A percentile compares a stretch with the other conserved stretches of the same genome.
These are phyloP conservation scores for Nissolia schottii DNA, from an alignment of 306 rosid species.

Conservation along the genomic window DNA sequence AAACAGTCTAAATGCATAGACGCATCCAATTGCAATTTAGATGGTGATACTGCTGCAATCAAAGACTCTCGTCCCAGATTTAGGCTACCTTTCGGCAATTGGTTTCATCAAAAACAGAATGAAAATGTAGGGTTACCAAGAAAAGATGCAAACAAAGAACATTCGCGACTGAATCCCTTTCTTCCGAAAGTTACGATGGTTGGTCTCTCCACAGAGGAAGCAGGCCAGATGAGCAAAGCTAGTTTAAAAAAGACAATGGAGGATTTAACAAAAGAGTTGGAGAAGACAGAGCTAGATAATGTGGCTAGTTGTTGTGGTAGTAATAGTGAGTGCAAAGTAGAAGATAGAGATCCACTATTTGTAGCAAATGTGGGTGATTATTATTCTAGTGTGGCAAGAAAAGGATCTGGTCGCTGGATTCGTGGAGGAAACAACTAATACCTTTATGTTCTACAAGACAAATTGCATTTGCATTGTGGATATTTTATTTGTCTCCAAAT, in stretches of 20 bases:
- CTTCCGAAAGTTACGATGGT: constrained; percentile 96
- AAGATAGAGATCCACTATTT: constrained; percentile 88
- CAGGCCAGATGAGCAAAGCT: constrained; percentile 69
- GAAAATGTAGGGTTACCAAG: constrained; percentile 30
- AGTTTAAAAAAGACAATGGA: constrained; percentile 84
- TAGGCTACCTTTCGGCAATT: constrained; percentile 51
- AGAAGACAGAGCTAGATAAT: constrained; percentile 60
- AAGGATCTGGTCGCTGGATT: constrained; percentile 61
- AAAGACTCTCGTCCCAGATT: constrained; percentile 28
- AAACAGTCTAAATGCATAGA: constrained; percentile 29
- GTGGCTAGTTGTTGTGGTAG: constrained; percentile 22
- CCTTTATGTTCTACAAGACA: constrained; percentile 10
- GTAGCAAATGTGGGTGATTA: constrained; percentile 95
- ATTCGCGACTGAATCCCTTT: constrained; percentile 41
- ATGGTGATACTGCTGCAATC: constrained; percentile 28
- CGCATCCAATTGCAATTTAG: constrained; percentile 31
- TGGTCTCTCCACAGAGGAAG: constrained; percentile 79
- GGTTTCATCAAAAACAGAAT: constrained; percentile 44
- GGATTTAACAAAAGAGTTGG: constrained; percentile 76
- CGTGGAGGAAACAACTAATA: constrained; percentile 53
- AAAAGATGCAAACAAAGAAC: constrained; percentile 36
- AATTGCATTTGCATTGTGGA: constrained; percentile 13
- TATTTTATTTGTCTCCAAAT: constrained; percentile 14
- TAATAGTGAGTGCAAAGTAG: constrained; percentile 41
- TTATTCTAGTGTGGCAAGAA: constrained; percentile 64